Conservation (phyloP, 2,329 filamentous ascomycete genomes). For the Fusarium beomiforme region DNA sequence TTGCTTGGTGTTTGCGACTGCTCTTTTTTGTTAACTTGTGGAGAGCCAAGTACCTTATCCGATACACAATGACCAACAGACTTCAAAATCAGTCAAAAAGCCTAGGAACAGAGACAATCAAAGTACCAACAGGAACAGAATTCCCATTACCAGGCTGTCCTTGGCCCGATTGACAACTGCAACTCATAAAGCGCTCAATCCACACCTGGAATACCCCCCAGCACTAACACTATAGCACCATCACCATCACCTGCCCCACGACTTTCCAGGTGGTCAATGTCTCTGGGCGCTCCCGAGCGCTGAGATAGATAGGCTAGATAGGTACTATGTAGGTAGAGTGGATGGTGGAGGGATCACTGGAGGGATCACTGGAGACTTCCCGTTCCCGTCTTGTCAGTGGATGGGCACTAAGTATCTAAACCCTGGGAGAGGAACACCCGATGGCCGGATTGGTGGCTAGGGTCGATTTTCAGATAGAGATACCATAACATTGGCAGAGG, state of each 20-base stretch:
- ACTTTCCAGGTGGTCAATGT: constrained; percentile 16
- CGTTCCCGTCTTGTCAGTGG: constrained; percentile 36
- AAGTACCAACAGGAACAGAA: constrained; percentile 14
- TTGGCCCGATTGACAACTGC: not conserved
- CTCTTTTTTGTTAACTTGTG: not conserved
- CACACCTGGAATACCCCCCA: not conserved
- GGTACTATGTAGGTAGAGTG: too few relatives aligned
- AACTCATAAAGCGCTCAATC: constrained; percentile 17
- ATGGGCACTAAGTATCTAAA: constrained; percentile 5
- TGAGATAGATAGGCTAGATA: constrained; percentile 29
- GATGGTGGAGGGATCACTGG: too few relatives aligned
- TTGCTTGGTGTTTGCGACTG: constrained; percentile 22
- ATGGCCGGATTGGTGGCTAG: constrained; percentile 35
- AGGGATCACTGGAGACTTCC: constrained; percentile 31
- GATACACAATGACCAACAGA: constrained; percentile 8
- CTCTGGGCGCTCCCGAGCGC: constrained; percentile 36
- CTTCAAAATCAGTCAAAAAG: not conserved
- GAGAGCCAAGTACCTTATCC: constrained; percentile 15
- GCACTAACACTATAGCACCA: not conserved
- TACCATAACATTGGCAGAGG: not conserved
- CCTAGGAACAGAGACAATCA: not conserved
- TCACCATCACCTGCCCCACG: constrained; percentile 4
- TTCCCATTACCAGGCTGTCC: constrained; percentile 1
- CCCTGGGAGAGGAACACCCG: constrained; percentile 4
- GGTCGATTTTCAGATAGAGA: constrained; percentile 14